Evolutionary conservation across 352 stramenopile species (phyloP).

Genomic region (Phytophthora constricta): DNA sequence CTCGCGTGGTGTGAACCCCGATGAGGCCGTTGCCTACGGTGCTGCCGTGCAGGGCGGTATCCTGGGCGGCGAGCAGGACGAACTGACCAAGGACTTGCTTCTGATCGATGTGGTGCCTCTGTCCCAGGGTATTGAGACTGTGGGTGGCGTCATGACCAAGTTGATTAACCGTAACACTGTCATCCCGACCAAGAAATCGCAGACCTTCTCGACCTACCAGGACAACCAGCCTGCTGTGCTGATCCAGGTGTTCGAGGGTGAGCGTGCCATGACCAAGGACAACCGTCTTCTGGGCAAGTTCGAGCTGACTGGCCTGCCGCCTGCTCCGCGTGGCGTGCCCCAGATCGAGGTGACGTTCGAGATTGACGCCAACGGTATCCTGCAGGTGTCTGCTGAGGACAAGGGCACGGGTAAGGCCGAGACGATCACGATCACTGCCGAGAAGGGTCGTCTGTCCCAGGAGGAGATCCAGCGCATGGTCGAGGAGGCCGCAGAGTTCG

Average conservation of each 20-base stretch:
- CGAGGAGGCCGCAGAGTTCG: conserved; percentile 97
- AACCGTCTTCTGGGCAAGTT: conserved; percentile 99
- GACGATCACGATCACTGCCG: conserved; percentile 99
- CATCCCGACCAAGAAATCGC: conserved; percentile 98
- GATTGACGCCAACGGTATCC: conserved; percentile 99
- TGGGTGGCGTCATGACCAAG: conserved; percentile 99
- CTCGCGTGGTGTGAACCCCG: conserved; percentile 93
- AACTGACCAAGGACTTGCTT: conserved; percentile 94
- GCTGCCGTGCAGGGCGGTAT: conserved; percentile 97
- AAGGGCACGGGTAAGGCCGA: conserved; percentile 98
- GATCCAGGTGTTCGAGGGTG: conserved; percentile 97
- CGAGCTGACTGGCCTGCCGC: conserved; percentile 97
- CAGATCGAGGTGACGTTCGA: conserved; percentile 99
- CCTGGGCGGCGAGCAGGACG: conserved; percentile 92
- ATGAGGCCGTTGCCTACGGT: conserved; percentile 99
- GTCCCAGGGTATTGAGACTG: conserved; percentile 98
- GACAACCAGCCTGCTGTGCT: conserved; percentile 96
- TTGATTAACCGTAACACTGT: conserved; percentile 98
- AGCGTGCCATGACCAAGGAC: conserved; percentile 99
- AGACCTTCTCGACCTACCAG: conserved; percentile 99
- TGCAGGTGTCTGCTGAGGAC: conserved; percentile 98
- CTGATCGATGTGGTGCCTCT: conserved; percentile 98
- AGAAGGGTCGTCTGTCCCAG: conserved; percentile 98
- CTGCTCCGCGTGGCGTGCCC: conserved; percentile 96
- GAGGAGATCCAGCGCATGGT: conserved; percentile 99